Base-by-base conservation (phyloP, 768 basidiomycete genomes). In the Rhizopogon sp. region DNA sequence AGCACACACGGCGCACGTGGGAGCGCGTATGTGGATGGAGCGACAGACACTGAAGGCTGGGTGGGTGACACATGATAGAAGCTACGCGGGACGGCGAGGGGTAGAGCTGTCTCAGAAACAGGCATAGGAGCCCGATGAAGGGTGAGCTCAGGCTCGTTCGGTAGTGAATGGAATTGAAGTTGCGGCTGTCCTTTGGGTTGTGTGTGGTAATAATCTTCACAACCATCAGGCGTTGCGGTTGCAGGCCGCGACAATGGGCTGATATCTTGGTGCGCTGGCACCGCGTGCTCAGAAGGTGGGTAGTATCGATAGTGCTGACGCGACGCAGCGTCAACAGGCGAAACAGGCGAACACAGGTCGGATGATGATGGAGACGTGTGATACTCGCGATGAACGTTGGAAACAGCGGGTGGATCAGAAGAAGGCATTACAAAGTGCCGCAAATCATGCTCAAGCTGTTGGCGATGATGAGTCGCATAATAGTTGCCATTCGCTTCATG, bases 351-450 rank as follows among this genome's bases (percentile, higher is more conserved):
- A 55, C 53, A 46, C 17, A 60, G 50, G 53, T 66, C 25, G 52
- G 66, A 58, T 57, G 69, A 11, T 50, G 54, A 52, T 69, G 66
- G 67, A 59, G 66, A 37, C 13, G 47, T 3, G 35, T 37, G 37
- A 69, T 67, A 70, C 58, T 47, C 58, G 62, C 55, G 54, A 44
- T 53, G 58, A 55, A 66, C 44, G 28, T 66, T 67, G 64, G 66
- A 64, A 56, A 66, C 60, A 7, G 62, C 44, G 50, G 68, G 64
- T 67, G 68, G 64, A 68, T 68, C 66, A 55, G 66, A 41, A 37
- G 66, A 39, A 52, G 58, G 37, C 49, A 66, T 58, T 51, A 60
- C 56, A 25, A 57, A 2, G 39, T 60, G 66, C 45, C 65, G 68
- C 17, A 54, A n/a, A 42, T 56, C 68, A 60, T 70, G 64, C 62